Evolutionary conservation across 1,139 yeast species (phyloP).

Genomic region (Candida buenavistaensis): DNA sequence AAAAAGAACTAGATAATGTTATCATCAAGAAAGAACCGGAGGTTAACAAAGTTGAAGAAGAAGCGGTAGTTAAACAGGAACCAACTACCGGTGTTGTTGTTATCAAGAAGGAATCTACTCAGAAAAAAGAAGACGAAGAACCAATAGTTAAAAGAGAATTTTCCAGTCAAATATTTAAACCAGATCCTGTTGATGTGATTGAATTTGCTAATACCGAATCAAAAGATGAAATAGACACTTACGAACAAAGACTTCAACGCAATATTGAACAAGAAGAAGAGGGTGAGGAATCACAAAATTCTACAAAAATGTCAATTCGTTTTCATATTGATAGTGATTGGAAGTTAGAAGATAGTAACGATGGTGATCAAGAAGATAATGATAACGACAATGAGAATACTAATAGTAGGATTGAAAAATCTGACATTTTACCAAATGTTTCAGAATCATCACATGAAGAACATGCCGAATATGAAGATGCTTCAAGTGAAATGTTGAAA

Average conservation of each 20-base stretch:
- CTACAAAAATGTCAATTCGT: conserved; percentile 30
- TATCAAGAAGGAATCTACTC: background rate
- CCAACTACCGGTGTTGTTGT: background rate
- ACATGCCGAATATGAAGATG: conserved; percentile 12
- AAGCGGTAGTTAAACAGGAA: conserved; percentile 2
- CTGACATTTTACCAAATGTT: conserved; percentile 8
- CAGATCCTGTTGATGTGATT: background rate
- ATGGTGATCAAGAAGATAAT: conserved; percentile 46
- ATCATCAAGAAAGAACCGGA: conserved; percentile 1
- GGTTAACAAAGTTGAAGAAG: background rate
- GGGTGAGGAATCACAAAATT: conserved; percentile 15
- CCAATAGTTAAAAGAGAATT: background rate
- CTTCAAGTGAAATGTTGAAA: conserved; percentile 10
- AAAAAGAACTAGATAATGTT: conserved; percentile 3
- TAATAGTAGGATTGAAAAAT: conserved; percentile 10
- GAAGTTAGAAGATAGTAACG: conserved; percentile 45
- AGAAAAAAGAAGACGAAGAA: conserved; percentile 2
- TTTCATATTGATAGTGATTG: conserved; percentile 40
- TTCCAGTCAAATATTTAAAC: background rate
- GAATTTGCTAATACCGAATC: background rate
- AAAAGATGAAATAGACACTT: conserved; percentile 3
- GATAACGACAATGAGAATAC: no score
- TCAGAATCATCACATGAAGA: conserved; percentile 22
- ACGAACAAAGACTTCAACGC: background rate
- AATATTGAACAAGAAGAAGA: conserved; percentile 6